Evolutionary conservation across 139 green algal genomes (phyloP), one percentile per base, ranked within the genome.

Genomic region (Bryopsis sp.): DNA sequence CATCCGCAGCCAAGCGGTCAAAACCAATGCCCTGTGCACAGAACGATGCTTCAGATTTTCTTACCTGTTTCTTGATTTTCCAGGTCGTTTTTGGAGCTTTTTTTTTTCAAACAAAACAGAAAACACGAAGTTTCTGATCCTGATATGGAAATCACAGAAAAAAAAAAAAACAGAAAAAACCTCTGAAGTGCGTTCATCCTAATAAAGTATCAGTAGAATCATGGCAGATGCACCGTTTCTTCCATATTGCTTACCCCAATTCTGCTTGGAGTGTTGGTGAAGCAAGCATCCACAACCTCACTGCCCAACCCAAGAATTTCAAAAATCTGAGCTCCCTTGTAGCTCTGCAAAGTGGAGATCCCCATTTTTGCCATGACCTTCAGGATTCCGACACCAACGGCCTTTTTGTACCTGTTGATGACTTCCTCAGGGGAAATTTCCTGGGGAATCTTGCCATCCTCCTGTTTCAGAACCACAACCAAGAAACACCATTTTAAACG

Each of bases 301-400:
- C 70, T 29, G 2, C 71, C 66, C 64, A 97, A 68, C 35, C 92
- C 92, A 29, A 97, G 75, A 8, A 82, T 86, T 82, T 97, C 92
- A 61, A 97, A 97, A 74, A 97, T 97, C 82, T 97, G 92, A 2
- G 89, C 90, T n/a, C 92, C 92, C 80, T 96, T 97, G 92, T 97
- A 97, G n/a, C 65, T 85, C 39, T 84, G 82, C 29, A 97, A 79
- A 28, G 92, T 97, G 78, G 71, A 87, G 86, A 97, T 97, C 64
- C 92, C 92, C 92, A 97, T 97, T 80, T 97, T 97, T 57, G 89
- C 82, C 81, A 97, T 92, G 7, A 95, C 82, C 72, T 86, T 84
- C 26, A 85, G 62, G n/a, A 90, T 74, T 58, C 85, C 81, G 47
- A 75, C 68, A 39, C 76, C 81, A 48, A 78, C 58, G 24, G 83